phyloP scores from a whole-genome alignment of 306 rosid species.

The Carpinus fangiana region DNA sequence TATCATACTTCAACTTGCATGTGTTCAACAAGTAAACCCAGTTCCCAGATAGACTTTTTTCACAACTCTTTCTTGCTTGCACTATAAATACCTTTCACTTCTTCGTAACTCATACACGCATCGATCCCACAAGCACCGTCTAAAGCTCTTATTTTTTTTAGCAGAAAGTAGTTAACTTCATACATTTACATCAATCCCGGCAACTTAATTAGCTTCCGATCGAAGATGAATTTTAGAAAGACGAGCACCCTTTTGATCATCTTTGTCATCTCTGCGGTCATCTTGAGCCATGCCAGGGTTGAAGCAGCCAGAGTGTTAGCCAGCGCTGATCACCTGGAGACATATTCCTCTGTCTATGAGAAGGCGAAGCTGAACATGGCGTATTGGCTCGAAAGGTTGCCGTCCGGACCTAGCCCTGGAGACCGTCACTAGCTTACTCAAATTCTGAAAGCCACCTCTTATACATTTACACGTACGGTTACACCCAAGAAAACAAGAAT shows the following conservation, averaged over 20 bases:
- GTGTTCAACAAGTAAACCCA: constrained; percentile 32
- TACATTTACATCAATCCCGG: not conserved
- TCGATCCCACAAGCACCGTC: not conserved
- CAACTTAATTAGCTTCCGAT: not conserved
- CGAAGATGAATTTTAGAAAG: constrained; percentile 27
- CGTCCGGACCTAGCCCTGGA: constrained; percentile 36
- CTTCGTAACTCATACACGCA: not conserved
- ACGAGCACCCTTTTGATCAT: constrained; percentile 16
- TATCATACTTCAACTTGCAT: too few species aligned
- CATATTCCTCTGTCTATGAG: constrained; percentile 15
- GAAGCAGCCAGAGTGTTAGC: constrained; percentile 35
- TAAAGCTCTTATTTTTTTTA: not conserved
- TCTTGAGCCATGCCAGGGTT: constrained; percentile 23
- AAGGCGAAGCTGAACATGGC: constrained; percentile 27
- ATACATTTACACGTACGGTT: not conserved
- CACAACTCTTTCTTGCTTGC: not conserved
- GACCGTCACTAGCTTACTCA: constrained; percentile 29
- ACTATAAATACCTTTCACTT: constrained; percentile 7
- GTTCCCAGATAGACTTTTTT: not conserved
- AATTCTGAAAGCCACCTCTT: not conserved
- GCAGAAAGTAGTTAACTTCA: not conserved
- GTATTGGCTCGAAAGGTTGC: constrained; percentile 32
- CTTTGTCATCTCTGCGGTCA: not conserved
- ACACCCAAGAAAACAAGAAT: not conserved
- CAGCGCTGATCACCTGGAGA: constrained; percentile 25